Evolutionary conservation across 2,329 filamentous ascomycete species (phyloP).

Genomic region (Trichoderma breve): DNA sequence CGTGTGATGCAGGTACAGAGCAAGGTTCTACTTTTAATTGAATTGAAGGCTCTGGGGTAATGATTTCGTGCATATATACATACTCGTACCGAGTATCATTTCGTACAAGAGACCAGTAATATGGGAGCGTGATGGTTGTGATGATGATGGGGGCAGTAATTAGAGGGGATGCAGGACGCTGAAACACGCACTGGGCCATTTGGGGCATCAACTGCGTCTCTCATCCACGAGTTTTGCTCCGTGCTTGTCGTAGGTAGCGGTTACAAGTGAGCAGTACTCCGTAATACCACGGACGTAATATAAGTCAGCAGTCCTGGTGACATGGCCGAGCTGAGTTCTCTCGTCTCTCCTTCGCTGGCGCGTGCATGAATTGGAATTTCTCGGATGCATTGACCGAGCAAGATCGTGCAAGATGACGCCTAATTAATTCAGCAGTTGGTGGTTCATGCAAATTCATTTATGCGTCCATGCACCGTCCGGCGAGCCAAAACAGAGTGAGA

Average conservation of each 20-base stretch:
- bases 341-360: background rate
- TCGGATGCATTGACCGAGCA: background rate
- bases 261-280: background rate
- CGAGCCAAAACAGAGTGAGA: background rate
- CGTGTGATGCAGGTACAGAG: background rate
- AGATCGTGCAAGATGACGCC: background rate
- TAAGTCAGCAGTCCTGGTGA: background rate
- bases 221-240: background rate
- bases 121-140: background rate
- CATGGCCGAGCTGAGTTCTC: background rate
- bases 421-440: background rate
- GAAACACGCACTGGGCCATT: conserved; percentile 14
- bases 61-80: background rate
- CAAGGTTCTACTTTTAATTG: background rate
- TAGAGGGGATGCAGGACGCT: conserved; percentile 7
- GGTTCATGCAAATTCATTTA: background rate
- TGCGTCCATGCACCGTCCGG: background rate
- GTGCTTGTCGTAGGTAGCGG: background rate
- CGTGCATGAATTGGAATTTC: background rate
- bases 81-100: background rate
- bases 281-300: background rate
- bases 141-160: background rate
- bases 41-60: background rate
- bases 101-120: background rate
- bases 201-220: background rate